Conservation (phyloP, 2,329 filamentous ascomycete genomes). For the Hirsutella thompsonii region DNA sequence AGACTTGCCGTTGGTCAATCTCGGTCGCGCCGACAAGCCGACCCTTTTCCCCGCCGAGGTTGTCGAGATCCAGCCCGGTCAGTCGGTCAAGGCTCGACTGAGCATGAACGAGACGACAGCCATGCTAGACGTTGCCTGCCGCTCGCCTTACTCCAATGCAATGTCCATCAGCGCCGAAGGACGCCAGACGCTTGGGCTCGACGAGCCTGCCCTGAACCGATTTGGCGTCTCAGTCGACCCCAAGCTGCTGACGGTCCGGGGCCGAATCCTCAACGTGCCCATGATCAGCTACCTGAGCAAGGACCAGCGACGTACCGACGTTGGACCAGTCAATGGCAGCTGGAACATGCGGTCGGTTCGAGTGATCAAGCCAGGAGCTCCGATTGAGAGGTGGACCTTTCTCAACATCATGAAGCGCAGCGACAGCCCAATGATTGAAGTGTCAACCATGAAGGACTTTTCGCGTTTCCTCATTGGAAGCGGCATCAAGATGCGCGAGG, state of each 20-base stretch:
- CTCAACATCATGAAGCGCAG: conserved; percentile 21
- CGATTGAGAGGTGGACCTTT: conserved; percentile 37
- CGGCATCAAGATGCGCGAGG: conserved; percentile 25
- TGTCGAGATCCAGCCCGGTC: conserved; percentile 50
- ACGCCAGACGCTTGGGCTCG: conserved; percentile 43
- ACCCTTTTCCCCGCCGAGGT: conserved; percentile 55
- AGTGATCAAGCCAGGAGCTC: conserved; percentile 36
- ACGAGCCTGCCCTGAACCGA: conserved; percentile 27
- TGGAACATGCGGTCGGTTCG: conserved; percentile 56
- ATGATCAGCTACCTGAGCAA: conserved; percentile 40
- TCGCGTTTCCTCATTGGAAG: conserved; percentile 20
- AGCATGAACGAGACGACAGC: conserved; percentile 43
- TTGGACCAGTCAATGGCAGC: conserved; percentile 34
- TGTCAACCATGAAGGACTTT: conserved; percentile 18
- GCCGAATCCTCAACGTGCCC: conserved; percentile 53
- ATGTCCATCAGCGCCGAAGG: conserved; percentile 48
- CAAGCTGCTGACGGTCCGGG: conserved; percentile 57
- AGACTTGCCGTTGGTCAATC: conserved; percentile 50
- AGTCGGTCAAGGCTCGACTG: conserved; percentile 48
- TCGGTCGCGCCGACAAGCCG: conserved; percentile 43
- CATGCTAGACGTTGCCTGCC: conserved; percentile 65
- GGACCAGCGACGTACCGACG: conserved; percentile 6
- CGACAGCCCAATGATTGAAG: conserved; percentile 8
- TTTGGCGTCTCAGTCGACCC: conserved; percentile 54
- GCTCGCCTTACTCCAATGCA: conserved; percentile 53